Base-by-base conservation (phyloP, 2,329 filamentous ascomycete species). In the Nigrograna mackinnonii region DNA sequence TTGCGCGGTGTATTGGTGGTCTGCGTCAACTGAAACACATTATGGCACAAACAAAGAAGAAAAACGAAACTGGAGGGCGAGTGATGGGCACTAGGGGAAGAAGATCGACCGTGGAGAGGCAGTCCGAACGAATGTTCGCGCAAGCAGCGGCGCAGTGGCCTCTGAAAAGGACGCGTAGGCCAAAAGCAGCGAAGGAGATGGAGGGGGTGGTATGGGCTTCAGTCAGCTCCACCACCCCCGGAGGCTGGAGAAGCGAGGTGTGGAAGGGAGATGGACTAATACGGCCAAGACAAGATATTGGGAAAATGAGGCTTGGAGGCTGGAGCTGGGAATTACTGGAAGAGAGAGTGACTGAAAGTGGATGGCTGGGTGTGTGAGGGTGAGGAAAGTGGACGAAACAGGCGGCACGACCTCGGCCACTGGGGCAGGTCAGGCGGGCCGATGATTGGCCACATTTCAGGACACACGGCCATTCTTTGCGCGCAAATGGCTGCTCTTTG, bases 121-220 rank as follows among this genome's bases (percentile, higher is more conserved):
- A 17, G 16, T 34, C 18, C 45, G 47, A 57, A 52, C 51, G 41
- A 57, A 51, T 42, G 58, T 63, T 62, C 56, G 54, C 59, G 56
- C 57, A 57, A 50, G 45, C 46, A 50, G 43, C 47, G 41, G 52
- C 41, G 48, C 52, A n/a, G n/a, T n/a, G n/a, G n/a, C n/a, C n/a
- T n/a, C n/a, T n/a, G n/a, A n/a, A n/a, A n/a, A n/a, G n/a, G n/a
- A n/a, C n/a, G 49, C 49, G 17, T 44, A 51, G 41, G 52, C 54
- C 49, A 38, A 54, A 37, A 42, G 46, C 34, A 36, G 36, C 49
- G n/a, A n/a, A 21, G 34, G 37, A 40, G 46, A 36, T 43, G 43
- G 28, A 14, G 30, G 38, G 39, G 41, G 37, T 37, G 42, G 17
- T 49, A 38, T 51, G 43, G 40, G 35, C 42, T 47, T 50, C 50